Base-by-base conservation (phyloP, 2,329 filamentous ascomycete species). In the Cladosporium velox region DNA sequence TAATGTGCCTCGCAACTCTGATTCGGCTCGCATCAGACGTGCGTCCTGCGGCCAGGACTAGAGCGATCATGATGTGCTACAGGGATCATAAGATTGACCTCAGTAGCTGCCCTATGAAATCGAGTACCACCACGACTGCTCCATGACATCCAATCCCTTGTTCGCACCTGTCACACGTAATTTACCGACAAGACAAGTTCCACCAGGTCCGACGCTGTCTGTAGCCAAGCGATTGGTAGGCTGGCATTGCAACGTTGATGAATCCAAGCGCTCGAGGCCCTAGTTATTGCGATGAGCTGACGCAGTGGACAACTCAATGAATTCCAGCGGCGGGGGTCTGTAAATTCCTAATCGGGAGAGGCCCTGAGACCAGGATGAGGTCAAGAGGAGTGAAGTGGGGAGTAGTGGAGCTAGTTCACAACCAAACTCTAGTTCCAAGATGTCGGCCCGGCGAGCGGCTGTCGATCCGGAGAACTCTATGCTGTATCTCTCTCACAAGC, bases 311-410 rank as follows among this genome's bases (percentile, higher is more conserved):
- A 58, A 58, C 30, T 26, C 55, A 41, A 34, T 41, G 32, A 11
- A 26, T 7, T 58, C 30, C 21, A 35, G n/a, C 10, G 30, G 55
- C 34, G 52, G 55, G 55, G 55, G 32, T 58, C 34, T 58, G 55
- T 58, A 58, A 58, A 58, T 58, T 38, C 55, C 55, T 41, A 38
- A 38, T 58, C 34, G 55, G 55, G 55, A 21, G 32, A 26, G 34
- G 32, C 21, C 11, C 32, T 58, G 10, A 24, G 34, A 35, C 4
- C 55, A 11, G 24, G 15, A 26, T 28, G 55, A 58, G 55, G 55
- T 35, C 32, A 41, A 35, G 30, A 28, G 34, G 21, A 58, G 55
- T 38, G 34, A 41, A 58, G 32, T 58, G 32, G 55, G n/a, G 52
- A 34, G 30, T 34, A 55, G 49, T 52, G 26, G 52, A 32, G 52